phyloP scores from a whole-genome alignment of 1,284 basidiomycete genomes.

The Moesziomyces sp. region DNA sequence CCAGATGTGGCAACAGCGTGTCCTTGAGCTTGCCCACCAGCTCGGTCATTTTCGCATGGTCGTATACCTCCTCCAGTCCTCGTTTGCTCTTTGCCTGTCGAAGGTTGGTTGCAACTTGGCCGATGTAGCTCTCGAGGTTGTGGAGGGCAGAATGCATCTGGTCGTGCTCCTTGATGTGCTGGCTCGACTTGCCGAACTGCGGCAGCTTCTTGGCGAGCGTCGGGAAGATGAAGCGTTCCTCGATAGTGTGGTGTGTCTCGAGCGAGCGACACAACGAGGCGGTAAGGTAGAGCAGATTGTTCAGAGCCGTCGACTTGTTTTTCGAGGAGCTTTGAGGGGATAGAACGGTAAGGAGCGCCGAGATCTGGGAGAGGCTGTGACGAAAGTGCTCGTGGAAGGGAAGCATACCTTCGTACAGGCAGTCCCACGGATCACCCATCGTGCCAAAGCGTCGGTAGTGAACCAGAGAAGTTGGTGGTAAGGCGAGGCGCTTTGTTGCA shows the following conservation, averaged over 20 bases:
- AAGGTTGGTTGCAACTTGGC: slow-evolving; percentile 8
- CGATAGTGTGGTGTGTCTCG: slow-evolving; percentile 60
- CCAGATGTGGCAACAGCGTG: slow-evolving; percentile 50
- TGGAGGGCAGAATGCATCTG: slow-evolving; percentile 44
- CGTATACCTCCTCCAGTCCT: slow-evolving; percentile 28
- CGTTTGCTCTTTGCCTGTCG: slow-evolving; percentile 21
- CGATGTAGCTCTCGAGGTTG: slow-evolving; percentile 26
- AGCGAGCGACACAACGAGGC: slow-evolving; percentile 31
- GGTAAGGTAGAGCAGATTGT: slow-evolving; percentile 27
- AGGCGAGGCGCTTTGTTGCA: too few species aligned
- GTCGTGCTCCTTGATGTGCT: slow-evolving; percentile 48
- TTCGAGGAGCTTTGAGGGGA: slow-evolving; percentile 12
- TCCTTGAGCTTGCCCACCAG: slow-evolving; percentile 24
- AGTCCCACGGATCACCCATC: slow-evolving; percentile 43
- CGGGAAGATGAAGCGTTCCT: slow-evolving; percentile 61
- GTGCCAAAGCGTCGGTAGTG: neutral
- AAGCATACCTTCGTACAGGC: slow-evolving; percentile 51
- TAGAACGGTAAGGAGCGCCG: slow-evolving; percentile 18
- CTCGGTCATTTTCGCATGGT: slow-evolving; percentile 24
- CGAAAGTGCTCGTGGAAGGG: slow-evolving; percentile 56
- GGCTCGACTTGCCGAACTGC: slow-evolving; percentile 42
- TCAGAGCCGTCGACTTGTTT: slow-evolving; percentile 16
- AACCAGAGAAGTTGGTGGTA: neutral
- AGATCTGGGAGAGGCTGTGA: slow-evolving; percentile 26
- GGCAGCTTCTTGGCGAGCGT: slow-evolving; percentile 53